phyloP scores from a whole-genome alignment of 352 stramenopile species.

The Pythium plurisporium region DNA sequence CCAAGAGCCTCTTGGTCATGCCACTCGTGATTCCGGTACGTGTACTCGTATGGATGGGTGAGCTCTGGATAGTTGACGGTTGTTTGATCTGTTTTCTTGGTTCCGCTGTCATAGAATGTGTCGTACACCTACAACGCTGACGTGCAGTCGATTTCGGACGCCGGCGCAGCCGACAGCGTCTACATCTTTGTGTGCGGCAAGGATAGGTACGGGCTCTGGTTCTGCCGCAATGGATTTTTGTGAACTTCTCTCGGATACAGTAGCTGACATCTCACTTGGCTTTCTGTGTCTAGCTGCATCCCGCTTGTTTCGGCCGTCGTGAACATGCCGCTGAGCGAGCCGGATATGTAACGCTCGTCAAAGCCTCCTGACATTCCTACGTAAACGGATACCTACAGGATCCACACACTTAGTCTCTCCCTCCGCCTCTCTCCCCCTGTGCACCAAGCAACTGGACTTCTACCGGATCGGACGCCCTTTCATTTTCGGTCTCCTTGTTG shows the following conservation, averaged over 20 bases:
- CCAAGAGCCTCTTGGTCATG: constrained; percentile 59
- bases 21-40: constrained; percentile 69
- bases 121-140: constrained; percentile 67
- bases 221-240: too few relatives aligned
- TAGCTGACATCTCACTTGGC: too few relatives aligned
- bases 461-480: too few relatives aligned
- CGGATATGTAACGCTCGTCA: constrained; percentile 35
- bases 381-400: too few relatives aligned
- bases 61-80: neutral
- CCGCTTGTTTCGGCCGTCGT: constrained; percentile 76
- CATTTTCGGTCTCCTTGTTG: too few relatives aligned
- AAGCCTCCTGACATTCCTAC: too few relatives aligned
- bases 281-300: constrained; percentile 42
- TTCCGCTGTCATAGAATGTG: constrained; percentile 39
- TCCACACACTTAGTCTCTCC: too few relatives aligned
- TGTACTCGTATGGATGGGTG: constrained; percentile 5
- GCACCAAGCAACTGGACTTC: too few relatives aligned
- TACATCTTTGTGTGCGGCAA: constrained; percentile 83
- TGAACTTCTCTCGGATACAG: too few relatives aligned
- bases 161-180: constrained; percentile 62
- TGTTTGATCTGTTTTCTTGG: neutral
- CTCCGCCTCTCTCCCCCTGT: too few relatives aligned
- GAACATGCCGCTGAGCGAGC: constrained; percentile 79
- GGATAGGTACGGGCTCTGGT: constrained; percentile 66
- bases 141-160: constrained; percentile 67